These are phyloP conservation scores for Neonectria sp. DNA, from an alignment of 2,329 filamentous ascomycete species.

Conservation along the genomic window DNA sequence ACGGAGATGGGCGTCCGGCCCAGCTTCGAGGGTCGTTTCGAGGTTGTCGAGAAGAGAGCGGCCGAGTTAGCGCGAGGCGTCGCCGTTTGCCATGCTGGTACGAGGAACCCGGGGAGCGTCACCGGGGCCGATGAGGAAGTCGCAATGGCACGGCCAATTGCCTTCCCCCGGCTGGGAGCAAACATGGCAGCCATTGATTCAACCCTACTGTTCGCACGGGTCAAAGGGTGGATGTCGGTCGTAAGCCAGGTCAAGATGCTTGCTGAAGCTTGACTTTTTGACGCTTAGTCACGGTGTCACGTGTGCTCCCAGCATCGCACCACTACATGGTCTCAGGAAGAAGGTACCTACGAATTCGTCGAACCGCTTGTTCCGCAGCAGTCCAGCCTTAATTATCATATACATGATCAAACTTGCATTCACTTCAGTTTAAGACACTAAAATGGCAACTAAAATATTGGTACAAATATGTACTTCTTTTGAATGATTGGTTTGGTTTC, in stretches of 20 bases:
- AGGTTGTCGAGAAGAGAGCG: constrained; percentile 78
- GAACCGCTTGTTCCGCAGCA: neutral
- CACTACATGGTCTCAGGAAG: neutral
- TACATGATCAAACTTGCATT: neutral
- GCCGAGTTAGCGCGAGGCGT: constrained; percentile 54
- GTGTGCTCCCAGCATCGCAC: constrained; percentile 32
- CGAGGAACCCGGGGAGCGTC: constrained; percentile 79
- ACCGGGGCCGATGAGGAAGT: constrained; percentile 63
- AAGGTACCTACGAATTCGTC: neutral
- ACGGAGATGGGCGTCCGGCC: constrained; percentile 85
- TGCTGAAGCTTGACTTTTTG: constrained; percentile 49
- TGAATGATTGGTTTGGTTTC: constrained; percentile 47
- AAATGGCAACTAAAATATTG: constrained; percentile 22
- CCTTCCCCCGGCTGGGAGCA: constrained; percentile 73
- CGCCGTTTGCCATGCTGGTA: constrained; percentile 76
- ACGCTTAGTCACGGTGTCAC: constrained; percentile 54
- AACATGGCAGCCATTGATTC: constrained; percentile 70
- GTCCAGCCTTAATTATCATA: no score
- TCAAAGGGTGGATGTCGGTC: constrained; percentile 35
- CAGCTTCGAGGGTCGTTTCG: constrained; percentile 82
- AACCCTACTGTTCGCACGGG: constrained; percentile 20
- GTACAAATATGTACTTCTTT: constrained; percentile 51
- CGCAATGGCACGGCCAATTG: constrained; percentile 67
- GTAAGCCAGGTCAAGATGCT: constrained; percentile 32
- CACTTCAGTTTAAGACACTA: neutral